phyloP scores from a whole-genome alignment of 306 rosid genomes.

The Malus fusca region DNA sequence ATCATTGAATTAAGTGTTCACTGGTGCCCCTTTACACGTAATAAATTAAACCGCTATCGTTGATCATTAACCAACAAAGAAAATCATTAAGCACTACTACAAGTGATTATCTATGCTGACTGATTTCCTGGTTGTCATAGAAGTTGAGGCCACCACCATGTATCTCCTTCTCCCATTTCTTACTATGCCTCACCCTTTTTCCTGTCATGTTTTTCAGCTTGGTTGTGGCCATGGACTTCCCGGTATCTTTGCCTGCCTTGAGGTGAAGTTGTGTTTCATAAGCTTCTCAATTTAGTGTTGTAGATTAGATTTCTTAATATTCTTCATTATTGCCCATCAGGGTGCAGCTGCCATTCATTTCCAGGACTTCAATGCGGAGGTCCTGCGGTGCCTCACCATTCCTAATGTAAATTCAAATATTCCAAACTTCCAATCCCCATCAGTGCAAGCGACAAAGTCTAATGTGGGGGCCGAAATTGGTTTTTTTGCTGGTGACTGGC shows the following conservation, averaged over 20 bases:
- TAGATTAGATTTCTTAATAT: not conserved
- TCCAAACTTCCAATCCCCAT: slow-evolving; percentile 1
- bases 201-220: slow-evolving; percentile 48
- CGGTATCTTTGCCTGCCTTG: slow-evolving; percentile 72
- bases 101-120: not conserved
- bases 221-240: slow-evolving; percentile 99
- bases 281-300: not conserved
- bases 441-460: slow-evolving; percentile 16
- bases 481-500: slow-evolving; percentile 93
- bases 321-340: slow-evolving; percentile 34
- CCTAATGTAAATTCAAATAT: slow-evolving; percentile 68
- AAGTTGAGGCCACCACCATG: not conserved
- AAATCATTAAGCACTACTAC: not conserved
- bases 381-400: slow-evolving; percentile 69
- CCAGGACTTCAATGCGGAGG: slow-evolving; percentile 93
- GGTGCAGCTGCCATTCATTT: slow-evolving; percentile 77
- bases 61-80: not conserved
- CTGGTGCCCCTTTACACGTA: not conserved
- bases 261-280: slow-evolving; percentile 43
- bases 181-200: slow-evolving; percentile 4
- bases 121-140: not conserved
- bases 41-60: not conserved
- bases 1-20: not conserved
- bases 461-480: slow-evolving; percentile 38
- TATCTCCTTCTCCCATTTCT: not conserved